Base-by-base conservation (phyloP, 73 alveolate genomes). In the Durusdinium trenchii region DNA sequence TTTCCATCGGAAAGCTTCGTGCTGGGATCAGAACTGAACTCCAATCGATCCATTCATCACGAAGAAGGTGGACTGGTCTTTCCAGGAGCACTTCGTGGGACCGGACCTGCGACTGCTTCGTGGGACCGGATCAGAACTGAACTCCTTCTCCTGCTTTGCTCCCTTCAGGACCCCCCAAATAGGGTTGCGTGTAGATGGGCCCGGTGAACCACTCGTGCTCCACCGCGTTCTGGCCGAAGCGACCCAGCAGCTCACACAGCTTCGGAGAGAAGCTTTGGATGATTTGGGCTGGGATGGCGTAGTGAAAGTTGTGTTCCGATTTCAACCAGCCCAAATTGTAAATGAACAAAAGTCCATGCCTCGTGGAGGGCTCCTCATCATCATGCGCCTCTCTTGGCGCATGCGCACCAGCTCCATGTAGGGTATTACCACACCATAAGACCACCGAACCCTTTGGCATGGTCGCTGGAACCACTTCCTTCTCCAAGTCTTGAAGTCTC, bases 391-490 rank as follows among this genome's bases (percentile, higher is more conserved):
- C 76, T 3, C 73, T 51, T 45, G 76, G 57, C 32, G 94, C 95
- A 62, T 87, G 62, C 9, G 85, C 51, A n/a, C 95, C 85, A 3
- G 95, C 95, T 30, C 95, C 83, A 36, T 87, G 95, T 6, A 87
- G 73, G 50, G 95, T 87, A 64, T 87, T 61, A 43, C 95, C 95
- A 30, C 95, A 54, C 95, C 95, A 86, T n/a, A 87, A 48, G 83
- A 73, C 95, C 51, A 87, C 95, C 7, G 95, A 87, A 84, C 95
- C 95, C 28, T 87, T 87, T 35, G 95, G 95, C 95, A 87, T 87
- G 30, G 79, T 36, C 23, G 95, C 85, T 42, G 40, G 95, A 26
- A 61, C 48, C 23, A 48, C 84, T 30, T 87, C 95, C 46, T 87
- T 47, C n/a, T 46, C 48, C 3, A 26, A 18, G 26, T 43, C 47